A percentile compares a stretch with the other conserved stretches of the same genome.
Conservation (phyloP, 495 filamentous ascomycete genomes). For the Xylaria castorea region DNA sequence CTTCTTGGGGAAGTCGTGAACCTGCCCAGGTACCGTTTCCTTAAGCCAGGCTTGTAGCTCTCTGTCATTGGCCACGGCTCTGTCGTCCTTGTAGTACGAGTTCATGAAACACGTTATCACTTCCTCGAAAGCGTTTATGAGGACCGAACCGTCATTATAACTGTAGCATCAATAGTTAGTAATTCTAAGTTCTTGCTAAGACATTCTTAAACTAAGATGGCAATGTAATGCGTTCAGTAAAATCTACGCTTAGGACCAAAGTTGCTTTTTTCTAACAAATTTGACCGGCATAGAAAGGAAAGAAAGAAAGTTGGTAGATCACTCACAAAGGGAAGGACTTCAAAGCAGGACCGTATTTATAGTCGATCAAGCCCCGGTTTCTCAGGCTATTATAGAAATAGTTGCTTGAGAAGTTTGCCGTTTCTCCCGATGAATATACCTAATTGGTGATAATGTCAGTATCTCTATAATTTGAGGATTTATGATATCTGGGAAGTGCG, state of each 20-base stretch:
- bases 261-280: constrained; percentile 27
- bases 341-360: constrained; percentile 39
- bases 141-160: constrained; percentile 18
- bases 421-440: constrained; percentile 18
- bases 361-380: constrained; percentile 41
- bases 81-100: constrained; percentile 43
- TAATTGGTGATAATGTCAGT: neutral
- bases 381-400: constrained; percentile 43
- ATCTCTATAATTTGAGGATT: too few relatives aligned
- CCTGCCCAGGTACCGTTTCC: constrained; percentile 28
- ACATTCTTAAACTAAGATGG: neutral
- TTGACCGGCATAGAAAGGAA: neutral
- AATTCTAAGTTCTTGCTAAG: neutral
- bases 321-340: constrained; percentile 45
- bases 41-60: constrained; percentile 46
- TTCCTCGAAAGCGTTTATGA: constrained; percentile 31
- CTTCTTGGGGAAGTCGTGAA: constrained; percentile 37
- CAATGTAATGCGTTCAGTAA: neutral
- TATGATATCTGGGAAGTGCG: too few relatives aligned
- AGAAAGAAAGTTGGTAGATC: neutral
- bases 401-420: constrained; percentile 40
- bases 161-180: constrained; percentile 4
- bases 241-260: neutral
- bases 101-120: constrained; percentile 42
- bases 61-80: constrained; percentile 34